These are phyloP conservation scores for Nannizziopsis barbatae DNA, from an alignment of 2,329 filamentous ascomycete species.

Conservation along the genomic window DNA sequence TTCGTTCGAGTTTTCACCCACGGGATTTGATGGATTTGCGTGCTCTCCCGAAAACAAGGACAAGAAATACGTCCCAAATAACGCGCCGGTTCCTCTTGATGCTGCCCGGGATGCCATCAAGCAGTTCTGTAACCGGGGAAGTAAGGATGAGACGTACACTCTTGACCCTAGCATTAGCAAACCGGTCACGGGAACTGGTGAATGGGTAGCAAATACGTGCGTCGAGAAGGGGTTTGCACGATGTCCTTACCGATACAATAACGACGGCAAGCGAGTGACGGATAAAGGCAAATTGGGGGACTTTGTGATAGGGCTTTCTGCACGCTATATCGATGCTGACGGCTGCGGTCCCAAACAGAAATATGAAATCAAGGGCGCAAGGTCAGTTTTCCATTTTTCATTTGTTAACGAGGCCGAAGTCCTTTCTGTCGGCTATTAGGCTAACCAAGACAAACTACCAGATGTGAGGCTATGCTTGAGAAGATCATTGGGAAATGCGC, in stretches of 20 bases:
- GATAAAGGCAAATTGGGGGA: not conserved
- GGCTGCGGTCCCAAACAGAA: not conserved
- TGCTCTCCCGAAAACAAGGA: conserved; percentile 12
- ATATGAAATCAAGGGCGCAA: conserved; percentile 1
- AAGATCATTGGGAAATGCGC: conserved; percentile 3
- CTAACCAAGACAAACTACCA: not conserved
- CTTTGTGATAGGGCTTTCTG: not conserved
- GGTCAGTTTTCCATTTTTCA: not conserved
- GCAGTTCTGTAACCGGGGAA: conserved; percentile 9
- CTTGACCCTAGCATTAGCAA: not conserved
- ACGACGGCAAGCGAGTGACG: conserved; percentile 2
- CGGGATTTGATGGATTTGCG: conserved; percentile 5
- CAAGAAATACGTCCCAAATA: not conserved
- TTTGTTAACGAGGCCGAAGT: no score
- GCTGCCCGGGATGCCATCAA: conserved; percentile 14
- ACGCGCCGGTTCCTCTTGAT: not conserved
- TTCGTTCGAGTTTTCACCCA: conserved; percentile 7
- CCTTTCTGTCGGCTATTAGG: not conserved
- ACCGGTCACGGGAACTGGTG: conserved; percentile 1
- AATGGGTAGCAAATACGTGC: conserved; percentile 9
- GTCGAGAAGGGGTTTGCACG: not conserved
- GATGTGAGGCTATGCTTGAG: conserved; percentile 4
- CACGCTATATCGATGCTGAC: not conserved
- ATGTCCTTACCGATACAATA: not conserved
- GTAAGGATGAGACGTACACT: conserved; percentile 9